Percentiles rank a stretch among this genome's conserved stretches.
These are phyloP conservation scores for Yarrowia sp. DNA, from an alignment of 805 yeast genomes.

Conservation along the genomic window DNA sequence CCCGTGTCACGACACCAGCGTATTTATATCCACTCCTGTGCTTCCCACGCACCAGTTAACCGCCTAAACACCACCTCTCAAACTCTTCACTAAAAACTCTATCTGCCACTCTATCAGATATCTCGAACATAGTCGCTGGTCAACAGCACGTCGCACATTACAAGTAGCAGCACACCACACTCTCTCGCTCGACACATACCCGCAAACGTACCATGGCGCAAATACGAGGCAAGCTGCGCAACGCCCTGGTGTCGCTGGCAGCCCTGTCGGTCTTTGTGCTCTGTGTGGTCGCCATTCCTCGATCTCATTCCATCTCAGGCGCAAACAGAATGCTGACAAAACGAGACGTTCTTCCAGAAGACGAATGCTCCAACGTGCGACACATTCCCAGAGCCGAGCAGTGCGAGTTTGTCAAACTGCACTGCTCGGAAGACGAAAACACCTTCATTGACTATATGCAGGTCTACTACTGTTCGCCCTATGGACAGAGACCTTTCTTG, in stretches of 20 bases:
- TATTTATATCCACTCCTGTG: neutral
- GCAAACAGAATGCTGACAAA: conserved; percentile 14
- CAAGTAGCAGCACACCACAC: neutral
- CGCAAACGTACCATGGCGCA: conserved; percentile 8
- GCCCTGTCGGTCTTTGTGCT: conserved; percentile 15
- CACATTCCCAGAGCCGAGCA: conserved; percentile 39
- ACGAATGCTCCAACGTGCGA: conserved; percentile 31
- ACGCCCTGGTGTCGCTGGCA: conserved; percentile 9
- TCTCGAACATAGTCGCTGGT: conserved; percentile 13
- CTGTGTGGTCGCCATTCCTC: conserved; percentile 30
- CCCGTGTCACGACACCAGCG: neutral
- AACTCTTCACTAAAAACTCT: neutral
- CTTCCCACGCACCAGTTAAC: too few relatives aligned
- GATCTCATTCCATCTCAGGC: conserved; percentile 23
- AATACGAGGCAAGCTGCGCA: conserved; percentile 29
- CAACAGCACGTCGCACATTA: conserved; percentile 6
- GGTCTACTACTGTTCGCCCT: conserved; percentile 46
- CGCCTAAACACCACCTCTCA: neutral
- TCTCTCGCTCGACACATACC: neutral
- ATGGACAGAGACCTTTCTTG: conserved; percentile 18
- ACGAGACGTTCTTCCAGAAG: conserved; percentile 15
- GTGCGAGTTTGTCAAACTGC: conserved; percentile 52
- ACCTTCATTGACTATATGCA: conserved; percentile 54
- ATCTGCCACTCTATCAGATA: conserved; percentile 15
- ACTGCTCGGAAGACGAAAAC: conserved; percentile 50